phyloP scores from a whole-genome alignment of 2,329 filamentous ascomycete genomes.

The Hypocreales sp. region DNA sequence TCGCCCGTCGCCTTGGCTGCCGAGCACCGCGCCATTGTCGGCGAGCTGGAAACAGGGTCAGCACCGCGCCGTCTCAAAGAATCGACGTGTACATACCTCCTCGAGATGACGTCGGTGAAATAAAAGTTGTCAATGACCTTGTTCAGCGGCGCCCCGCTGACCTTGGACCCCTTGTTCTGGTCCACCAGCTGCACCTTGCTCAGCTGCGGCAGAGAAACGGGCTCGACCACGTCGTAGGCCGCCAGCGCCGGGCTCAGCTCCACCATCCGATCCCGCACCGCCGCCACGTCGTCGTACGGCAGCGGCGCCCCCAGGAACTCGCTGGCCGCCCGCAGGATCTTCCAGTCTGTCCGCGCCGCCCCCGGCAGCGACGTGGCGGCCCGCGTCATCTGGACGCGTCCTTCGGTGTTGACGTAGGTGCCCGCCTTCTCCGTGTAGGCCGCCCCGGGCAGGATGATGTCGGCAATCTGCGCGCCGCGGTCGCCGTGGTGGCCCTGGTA shows the following conservation, averaged over 20 bases:
- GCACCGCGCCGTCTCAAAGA: conserved; percentile 2
- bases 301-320: conserved; percentile 82
- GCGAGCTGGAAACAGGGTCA: conserved; percentile 46
- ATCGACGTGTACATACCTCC: conserved; percentile 52
- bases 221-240: conserved; percentile 82
- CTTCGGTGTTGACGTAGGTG: conserved; percentile 97
- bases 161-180: conserved; percentile 77
- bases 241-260: conserved; percentile 86
- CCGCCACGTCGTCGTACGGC: conserved; percentile 84
- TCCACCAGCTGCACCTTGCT: conserved; percentile 93
- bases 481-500: conserved; percentile 99
- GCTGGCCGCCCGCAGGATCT: conserved; percentile 85
- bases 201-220: conserved; percentile 54
- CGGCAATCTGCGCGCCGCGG: conserved; percentile 78
- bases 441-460: conserved; percentile 83
- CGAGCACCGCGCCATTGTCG: conserved; percentile 96
- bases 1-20: conserved; percentile 77
- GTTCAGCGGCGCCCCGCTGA: conserved; percentile 59
- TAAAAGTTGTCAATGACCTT: conserved; percentile 92
- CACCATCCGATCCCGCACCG: conserved; percentile 81
- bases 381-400: conserved; percentile 85
- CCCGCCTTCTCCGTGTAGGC: conserved; percentile 95
- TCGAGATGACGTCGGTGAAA: conserved; percentile 92
- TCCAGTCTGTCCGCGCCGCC: conserved; percentile 92
- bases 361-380: conserved; percentile 80